Evolutionary conservation across 192 early-diverging fungal species (phyloP), one percentile per base, ranked within the genome.

Genomic region (Lobosporangium transversale): DNA sequence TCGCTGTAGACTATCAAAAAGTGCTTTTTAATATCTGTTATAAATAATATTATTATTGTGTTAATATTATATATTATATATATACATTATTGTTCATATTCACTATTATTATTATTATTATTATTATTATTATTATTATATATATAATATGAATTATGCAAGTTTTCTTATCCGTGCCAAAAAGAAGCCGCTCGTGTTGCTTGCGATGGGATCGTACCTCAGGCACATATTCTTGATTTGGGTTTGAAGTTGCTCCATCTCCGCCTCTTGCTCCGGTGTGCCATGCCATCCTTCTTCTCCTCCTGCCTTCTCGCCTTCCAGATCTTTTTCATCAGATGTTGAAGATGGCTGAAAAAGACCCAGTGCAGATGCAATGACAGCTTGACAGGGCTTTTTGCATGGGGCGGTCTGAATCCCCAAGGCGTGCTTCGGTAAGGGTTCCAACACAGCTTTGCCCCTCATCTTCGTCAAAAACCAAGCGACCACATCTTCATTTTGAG

Each of bases 401-500:
- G 4, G 26, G 0, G 73, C 73, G 1, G 64, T 66, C 27, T 48
- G 63, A 26, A 76, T 76, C 0, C 65, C 73, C 0, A 76, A 32
- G 6, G 73, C 65, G 47, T 76, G 63, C 33, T 67, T 76, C 4
- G 89, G 89, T 31, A 94, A 68, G 0, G 60, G 47, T 47, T 92
- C 91, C 44, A 94, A 45, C 1, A 53, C 32, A 2, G 88, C 90
- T 20, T 82, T 66, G 5, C 64, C 73, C 45, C 45, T 29, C 64
- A 67, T 62, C 5, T 20, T 67, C 6, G 73, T 65, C 20, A 99
- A 71, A 57, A 99, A 95, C 86, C 93, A 91, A 14, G 69, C 84
- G 2, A 99, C 78, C 27, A 96, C 87, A 30, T 87, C 88, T 66
- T 98, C 97, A 70, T 98, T 97, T 67, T 98, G 97, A 21, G 80